Percentiles rank a stretch among this genome's conserved stretches.
Evolutionary conservation across 2,329 filamentous ascomycete species (phyloP).

Genomic region (Thielaviopsis musarum): DNA sequence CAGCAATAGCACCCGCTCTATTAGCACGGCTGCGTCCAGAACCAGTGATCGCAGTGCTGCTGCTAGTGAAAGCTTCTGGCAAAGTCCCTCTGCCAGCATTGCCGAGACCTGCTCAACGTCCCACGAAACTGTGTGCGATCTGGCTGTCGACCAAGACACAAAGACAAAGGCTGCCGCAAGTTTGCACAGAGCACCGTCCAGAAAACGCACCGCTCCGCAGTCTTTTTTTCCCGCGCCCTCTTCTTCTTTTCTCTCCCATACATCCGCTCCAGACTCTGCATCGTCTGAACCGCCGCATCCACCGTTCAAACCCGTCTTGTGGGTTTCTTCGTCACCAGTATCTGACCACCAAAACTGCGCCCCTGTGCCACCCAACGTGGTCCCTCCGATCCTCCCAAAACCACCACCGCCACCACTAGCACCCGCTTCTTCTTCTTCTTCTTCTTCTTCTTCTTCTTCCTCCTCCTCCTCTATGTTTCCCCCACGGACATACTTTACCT

Average conservation of each 20-base stretch:
- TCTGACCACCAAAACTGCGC: not conserved
- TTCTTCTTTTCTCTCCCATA: too few species aligned
- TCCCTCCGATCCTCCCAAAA: not conserved
- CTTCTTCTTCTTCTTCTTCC: not conserved
- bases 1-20: constrained; percentile 7
- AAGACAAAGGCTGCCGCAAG: not conserved
- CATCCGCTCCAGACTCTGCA: too few species aligned
- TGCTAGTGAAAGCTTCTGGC: constrained; percentile 3
- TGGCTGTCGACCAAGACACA: not conserved
- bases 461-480: not conserved
- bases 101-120: constrained; percentile 6
- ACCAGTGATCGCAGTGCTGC: constrained; percentile 1
- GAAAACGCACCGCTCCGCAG: not conserved
- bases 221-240: not conserved
- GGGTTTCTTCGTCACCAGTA: not conserved
- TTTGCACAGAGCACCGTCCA: not conserved
- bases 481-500: not conserved
- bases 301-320: not conserved
- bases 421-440: not conserved
- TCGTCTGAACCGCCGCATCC: not conserved
- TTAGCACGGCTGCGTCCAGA: not conserved
- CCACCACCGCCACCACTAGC: not conserved
- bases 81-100: not conserved
- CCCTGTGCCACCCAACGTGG: not conserved
- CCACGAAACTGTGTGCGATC: not conserved